phyloP scores from a whole-genome alignment of 2,329 filamentous ascomycete genomes.

The Hymenoscyphus albidus region DNA sequence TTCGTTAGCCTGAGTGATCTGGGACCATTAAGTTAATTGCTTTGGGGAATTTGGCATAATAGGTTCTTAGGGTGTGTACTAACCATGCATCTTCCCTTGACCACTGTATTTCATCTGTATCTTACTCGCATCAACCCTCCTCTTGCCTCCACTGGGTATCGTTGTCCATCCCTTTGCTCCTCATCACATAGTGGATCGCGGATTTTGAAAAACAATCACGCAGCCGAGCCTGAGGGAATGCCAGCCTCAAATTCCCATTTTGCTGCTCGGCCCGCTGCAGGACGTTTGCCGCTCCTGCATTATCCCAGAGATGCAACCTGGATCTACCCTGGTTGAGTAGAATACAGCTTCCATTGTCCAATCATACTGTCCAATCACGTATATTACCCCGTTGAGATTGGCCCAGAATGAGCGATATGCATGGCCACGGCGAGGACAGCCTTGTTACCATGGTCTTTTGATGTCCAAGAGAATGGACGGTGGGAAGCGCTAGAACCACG shows the following conservation, averaged over 20 bases:
- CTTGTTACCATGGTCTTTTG: background rate
- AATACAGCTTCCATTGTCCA: conserved; percentile 2
- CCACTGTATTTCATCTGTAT: background rate
- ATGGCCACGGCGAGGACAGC: background rate
- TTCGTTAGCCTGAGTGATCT: no score
- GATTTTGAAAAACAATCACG: background rate
- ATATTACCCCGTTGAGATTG: conserved; percentile 5
- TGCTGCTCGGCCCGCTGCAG: conserved; percentile 33
- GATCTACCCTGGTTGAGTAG: conserved; percentile 5
- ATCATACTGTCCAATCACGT: conserved; percentile 1
- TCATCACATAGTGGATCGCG: background rate
- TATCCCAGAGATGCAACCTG: conserved; percentile 7
- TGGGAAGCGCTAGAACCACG: conserved; percentile 16
- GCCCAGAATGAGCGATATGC: conserved; percentile 15
- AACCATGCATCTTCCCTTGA: no score
- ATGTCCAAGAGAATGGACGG: conserved; percentile 26
- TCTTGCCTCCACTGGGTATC: background rate
- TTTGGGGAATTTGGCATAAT: no score
- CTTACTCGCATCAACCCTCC: background rate
- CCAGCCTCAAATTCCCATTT: conserved; percentile 1
- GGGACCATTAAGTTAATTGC: no score
- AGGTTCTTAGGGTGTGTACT: no score
- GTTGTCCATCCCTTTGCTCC: background rate
- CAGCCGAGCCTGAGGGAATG: conserved; percentile 7
- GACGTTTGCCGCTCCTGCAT: conserved; percentile 19